These are phyloP conservation scores for Karstenula rhodostoma DNA, from an alignment of 2,329 filamentous ascomycete species.

Conservation along the genomic window DNA sequence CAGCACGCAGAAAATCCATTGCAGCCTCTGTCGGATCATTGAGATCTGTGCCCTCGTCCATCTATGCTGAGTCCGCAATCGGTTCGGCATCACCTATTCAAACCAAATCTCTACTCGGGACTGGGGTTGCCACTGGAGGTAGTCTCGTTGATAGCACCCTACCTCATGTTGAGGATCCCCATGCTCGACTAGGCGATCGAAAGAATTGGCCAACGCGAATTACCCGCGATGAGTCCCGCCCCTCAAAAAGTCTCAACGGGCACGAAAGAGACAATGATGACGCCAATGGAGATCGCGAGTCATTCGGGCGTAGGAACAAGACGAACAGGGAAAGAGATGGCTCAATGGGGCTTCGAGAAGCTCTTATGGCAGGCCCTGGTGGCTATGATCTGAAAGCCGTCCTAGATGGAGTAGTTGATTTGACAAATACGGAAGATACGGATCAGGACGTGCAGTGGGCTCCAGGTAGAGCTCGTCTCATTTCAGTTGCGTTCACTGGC, in stretches of 20 bases:
- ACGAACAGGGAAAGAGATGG: not conserved
- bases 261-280: constrained; percentile 10
- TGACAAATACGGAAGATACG: constrained; percentile 50
- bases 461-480: constrained; percentile 43
- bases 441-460: constrained; percentile 48
- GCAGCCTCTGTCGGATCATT: constrained; percentile 14
- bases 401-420: constrained; percentile 45
- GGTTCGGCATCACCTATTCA: not conserved
- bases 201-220: constrained; percentile 17
- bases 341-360: constrained; percentile 8
- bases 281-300: not conserved
- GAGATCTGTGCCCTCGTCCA: not conserved
- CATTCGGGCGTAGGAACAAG: not conserved
- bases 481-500: not conserved
- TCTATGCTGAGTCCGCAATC: not conserved
- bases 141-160: constrained; percentile 21
- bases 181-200: constrained; percentile 12
- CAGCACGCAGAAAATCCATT: constrained; percentile 6
- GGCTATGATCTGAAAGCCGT: constrained; percentile 12
- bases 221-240: constrained; percentile 15
- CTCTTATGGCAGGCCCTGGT: constrained; percentile 16
- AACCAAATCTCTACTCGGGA: constrained; percentile 14
- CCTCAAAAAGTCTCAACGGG: not conserved
- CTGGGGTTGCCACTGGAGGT: constrained; percentile 17
- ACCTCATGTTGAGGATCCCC: constrained; percentile 12